Evolutionary conservation across 1,284 basidiomycete genomes (phyloP).

Genomic region (Apiotrichum brassicae): DNA sequence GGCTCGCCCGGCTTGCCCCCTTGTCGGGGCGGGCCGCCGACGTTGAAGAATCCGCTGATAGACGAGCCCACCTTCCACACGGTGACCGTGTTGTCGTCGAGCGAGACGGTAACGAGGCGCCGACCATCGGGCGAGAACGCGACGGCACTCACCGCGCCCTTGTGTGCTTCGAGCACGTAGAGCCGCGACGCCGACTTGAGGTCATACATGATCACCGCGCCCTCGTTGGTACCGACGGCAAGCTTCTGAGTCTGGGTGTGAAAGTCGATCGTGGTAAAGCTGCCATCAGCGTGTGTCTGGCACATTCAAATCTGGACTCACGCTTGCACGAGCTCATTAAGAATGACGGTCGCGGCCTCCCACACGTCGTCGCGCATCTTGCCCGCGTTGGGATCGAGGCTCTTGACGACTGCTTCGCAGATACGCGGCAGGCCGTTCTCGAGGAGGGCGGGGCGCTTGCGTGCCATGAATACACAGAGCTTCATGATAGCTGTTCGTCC

Average conservation of each 20-base stretch:
- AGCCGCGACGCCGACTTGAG: conserved; percentile 90
- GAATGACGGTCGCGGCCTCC: conserved; percentile 86
- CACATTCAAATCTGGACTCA: conserved; percentile 50
- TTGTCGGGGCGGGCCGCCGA: conserved; percentile 86
- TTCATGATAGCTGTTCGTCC: conserved; percentile 86
- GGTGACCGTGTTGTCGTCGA: conserved; percentile 72
- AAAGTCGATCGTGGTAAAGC: conserved; percentile 89
- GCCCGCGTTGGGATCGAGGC: conserved; percentile 83
- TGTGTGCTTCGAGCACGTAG: conserved; percentile 90
- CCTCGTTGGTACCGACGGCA: conserved; percentile 89
- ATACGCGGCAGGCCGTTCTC: conserved; percentile 79
- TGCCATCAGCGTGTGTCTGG: conserved; percentile 34
- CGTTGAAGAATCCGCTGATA: conserved; percentile 79
- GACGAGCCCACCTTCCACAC: conserved; percentile 88
- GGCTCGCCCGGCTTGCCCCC: conserved; percentile 69
- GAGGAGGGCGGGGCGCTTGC: conserved; percentile 82
- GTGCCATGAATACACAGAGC: conserved; percentile 86
- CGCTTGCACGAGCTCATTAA: conserved; percentile 83
- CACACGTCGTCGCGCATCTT: conserved; percentile 77
- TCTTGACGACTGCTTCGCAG: conserved; percentile 94
- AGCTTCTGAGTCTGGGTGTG: conserved; percentile 77
- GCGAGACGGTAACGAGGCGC: conserved; percentile 75
- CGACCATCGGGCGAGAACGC: conserved; percentile 90
- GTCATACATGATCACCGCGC: conserved; percentile 90
- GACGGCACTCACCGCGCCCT: conserved; percentile 66